A percentile compares a stretch with the other conserved stretches of the same genome.
Conservation (phyloP, 2,329 filamentous ascomycete genomes). For the Penicillium sclerotigenum region DNA sequence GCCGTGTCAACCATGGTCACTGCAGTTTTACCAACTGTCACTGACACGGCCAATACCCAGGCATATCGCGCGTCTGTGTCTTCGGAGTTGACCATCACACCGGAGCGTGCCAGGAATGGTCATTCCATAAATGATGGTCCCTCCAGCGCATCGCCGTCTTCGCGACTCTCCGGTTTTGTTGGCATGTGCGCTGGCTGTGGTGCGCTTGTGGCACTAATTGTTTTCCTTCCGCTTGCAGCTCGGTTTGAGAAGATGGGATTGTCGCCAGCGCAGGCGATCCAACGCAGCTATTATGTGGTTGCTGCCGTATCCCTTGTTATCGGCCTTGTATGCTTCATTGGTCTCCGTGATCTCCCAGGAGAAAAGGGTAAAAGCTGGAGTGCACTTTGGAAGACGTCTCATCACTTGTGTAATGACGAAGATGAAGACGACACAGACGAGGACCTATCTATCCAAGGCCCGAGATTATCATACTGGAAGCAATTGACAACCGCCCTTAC, state of each 20-base stretch:
- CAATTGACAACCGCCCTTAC: conserved; percentile 62
- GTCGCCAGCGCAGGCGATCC: conserved; percentile 70
- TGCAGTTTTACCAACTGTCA: conserved; percentile 77
- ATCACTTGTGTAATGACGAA: background rate
- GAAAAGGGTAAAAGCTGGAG: conserved; percentile 75
- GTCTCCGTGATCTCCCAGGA: conserved; percentile 64
- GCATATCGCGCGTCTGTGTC: conserved; percentile 52
- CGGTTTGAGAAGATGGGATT: conserved; percentile 71
- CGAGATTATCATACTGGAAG: conserved; percentile 41
- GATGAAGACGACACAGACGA: conserved; percentile 12
- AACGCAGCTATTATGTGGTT: conserved; percentile 84
- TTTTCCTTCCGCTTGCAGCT: conserved; percentile 86
- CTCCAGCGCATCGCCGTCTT: conserved; percentile 45
- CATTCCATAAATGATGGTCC: conserved; percentile 5
- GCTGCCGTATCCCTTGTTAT: conserved; percentile 68
- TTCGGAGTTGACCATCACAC: conserved; percentile 60
- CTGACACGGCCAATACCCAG: conserved; percentile 44
- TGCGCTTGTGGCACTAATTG: conserved; percentile 73
- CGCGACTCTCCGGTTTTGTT: conserved; percentile 78
- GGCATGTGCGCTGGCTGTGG: conserved; percentile 91
- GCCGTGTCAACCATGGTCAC: conserved; percentile 98
- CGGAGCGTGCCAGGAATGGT: conserved; percentile 42
- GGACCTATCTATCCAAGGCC: background rate
- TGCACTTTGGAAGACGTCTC: conserved; percentile 41
- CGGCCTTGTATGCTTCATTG: conserved; percentile 72